A percentile compares a stretch with the other conserved stretches of the same genome.
Evolutionary conservation across 306 rosid species (phyloP).

Genomic region (Senna siamea): DNA sequence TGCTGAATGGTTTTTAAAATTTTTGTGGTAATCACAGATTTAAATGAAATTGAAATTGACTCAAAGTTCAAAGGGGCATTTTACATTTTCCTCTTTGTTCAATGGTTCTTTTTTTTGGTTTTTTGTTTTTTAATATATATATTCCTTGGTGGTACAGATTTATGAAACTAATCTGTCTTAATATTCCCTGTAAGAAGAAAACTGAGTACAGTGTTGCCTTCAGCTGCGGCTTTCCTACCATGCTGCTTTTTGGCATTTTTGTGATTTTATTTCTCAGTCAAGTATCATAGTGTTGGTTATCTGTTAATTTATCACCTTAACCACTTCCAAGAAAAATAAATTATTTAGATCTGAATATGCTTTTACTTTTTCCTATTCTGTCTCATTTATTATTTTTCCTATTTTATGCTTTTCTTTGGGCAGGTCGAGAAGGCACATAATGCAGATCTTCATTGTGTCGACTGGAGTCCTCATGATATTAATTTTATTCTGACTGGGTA

Average conservation of each 20-base stretch:
- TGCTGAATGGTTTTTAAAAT: not conserved
- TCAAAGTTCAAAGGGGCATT: not conserved
- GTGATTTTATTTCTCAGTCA: not conserved
- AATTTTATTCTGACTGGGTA: slow-evolving; percentile 90
- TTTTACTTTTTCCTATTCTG: not conserved
- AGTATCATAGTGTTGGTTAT: slow-evolving; percentile 22
- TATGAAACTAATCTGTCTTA: not conserved
- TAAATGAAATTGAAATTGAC: not conserved
- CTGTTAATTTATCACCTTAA: slow-evolving; percentile 13
- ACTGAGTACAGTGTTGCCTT: not conserved
- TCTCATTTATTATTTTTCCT: not conserved
- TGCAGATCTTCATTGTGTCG: slow-evolving; percentile 95
- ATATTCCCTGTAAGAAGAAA: not conserved
- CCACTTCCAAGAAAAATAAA: slow-evolving; percentile 10
- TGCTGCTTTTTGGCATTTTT: slow-evolving; percentile 23
- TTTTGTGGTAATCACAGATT: not conserved
- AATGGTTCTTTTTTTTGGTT: no score
- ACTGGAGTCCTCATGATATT: slow-evolving; percentile 86
- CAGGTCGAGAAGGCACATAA: slow-evolving; percentile 94
- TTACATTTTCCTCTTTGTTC: no score
- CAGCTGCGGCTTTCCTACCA: not conserved
- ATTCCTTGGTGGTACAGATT: not conserved
- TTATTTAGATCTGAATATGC: slow-evolving; percentile 27
- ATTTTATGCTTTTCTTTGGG: slow-evolving; percentile 13
- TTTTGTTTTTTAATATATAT: not conserved